phyloP scores from a whole-genome alignment of 2,329 filamentous ascomycete genomes.

The Alternaria atra region DNA sequence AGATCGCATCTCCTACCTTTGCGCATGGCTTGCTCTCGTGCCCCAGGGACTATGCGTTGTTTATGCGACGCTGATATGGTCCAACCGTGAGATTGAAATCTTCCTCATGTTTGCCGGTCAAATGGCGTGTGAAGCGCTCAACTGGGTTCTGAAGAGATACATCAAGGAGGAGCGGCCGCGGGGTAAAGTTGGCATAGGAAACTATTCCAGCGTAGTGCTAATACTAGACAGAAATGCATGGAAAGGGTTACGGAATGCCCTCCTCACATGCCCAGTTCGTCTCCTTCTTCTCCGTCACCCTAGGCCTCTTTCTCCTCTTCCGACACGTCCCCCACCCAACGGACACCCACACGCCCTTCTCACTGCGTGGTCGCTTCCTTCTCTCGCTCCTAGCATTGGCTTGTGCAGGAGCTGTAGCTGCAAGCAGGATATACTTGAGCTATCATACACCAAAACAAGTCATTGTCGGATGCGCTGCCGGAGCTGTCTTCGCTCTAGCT shows the following conservation, averaged over 20 bases:
- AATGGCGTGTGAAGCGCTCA: conserved; percentile 88
- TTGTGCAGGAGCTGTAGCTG: conserved; percentile 67
- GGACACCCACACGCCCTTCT: conserved; percentile 65
- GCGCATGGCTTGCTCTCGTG: conserved; percentile 91
- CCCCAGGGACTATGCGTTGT: conserved; percentile 90
- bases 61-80: conserved; percentile 90
- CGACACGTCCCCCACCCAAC: conserved; percentile 67
- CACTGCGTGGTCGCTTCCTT: conserved; percentile 67
- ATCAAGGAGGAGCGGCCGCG: conserved; percentile 91
- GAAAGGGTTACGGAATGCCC: conserved; percentile 98
- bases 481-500: conserved; percentile 71
- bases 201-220: not conserved
- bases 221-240: conserved; percentile 68
- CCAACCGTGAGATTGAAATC: conserved; percentile 89
- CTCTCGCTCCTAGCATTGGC: conserved; percentile 56
- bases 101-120: conserved; percentile 90
- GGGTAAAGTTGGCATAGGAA: conserved; percentile 61
- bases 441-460: conserved; percentile 94
- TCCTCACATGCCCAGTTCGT: conserved; percentile 95
- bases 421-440: conserved; percentile 86
- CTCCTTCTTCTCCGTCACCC: conserved; percentile 85
- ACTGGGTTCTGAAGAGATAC: conserved; percentile 86
- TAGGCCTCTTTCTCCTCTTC: conserved; percentile 84
- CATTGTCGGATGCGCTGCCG: conserved; percentile 77
- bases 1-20: conserved; percentile 84